phyloP scores from a whole-genome alignment of 257 asterid genomes.

The Echites panduratus region DNA sequence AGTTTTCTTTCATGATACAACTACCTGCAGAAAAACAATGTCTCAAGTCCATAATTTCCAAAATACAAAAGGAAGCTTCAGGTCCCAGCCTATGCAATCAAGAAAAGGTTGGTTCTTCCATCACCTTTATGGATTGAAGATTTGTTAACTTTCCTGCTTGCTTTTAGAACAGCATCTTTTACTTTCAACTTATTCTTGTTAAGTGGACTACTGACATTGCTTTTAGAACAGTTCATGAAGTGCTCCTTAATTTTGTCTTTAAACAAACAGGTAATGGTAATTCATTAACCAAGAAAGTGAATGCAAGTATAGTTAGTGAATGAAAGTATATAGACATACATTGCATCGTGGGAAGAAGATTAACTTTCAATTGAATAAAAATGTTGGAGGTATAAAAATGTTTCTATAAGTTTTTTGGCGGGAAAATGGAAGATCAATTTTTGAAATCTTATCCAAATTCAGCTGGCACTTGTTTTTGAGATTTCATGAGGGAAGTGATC shows the following conservation, averaged over 20 bases:
- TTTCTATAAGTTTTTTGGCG: no score
- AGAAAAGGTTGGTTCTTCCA: constrained; percentile 48
- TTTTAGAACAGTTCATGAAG: background rate
- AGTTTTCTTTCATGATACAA: constrained; percentile 20
- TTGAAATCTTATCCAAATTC: no score
- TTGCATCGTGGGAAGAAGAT: no score
- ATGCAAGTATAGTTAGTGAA: no score
- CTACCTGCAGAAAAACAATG: constrained; percentile 42
- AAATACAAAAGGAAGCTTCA: constrained; percentile 46
- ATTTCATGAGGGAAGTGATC: background rate
- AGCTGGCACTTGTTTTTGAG: background rate
- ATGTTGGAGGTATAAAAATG: no score
- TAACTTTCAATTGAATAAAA: no score
- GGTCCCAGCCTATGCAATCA: constrained; percentile 32
- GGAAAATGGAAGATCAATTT: no score
- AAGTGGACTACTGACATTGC: background rate
- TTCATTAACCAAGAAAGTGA: no score
- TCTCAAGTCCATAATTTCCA: constrained; percentile 34
- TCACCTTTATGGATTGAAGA: background rate
- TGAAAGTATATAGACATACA: no score
- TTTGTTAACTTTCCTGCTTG: constrained; percentile 2
- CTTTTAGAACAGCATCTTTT: background rate
- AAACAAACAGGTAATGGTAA: no score
- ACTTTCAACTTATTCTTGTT: background rate
- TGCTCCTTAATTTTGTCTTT: background rate